Base-by-base conservation (phyloP, 768 basidiomycete genomes). In the Pleurotus tuber-regium region DNA sequence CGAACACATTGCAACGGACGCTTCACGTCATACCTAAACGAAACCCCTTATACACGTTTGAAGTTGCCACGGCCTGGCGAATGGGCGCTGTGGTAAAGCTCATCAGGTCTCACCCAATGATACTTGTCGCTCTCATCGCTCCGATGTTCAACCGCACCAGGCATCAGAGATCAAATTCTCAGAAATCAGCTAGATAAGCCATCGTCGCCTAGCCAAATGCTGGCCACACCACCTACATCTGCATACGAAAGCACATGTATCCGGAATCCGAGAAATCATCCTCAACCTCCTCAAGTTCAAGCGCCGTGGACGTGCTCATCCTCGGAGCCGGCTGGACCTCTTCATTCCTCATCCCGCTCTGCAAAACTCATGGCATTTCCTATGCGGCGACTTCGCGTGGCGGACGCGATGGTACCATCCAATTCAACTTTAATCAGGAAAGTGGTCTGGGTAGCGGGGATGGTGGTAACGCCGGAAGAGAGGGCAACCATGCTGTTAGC, bases 271-370 rank as follows among this genome's bases (percentile, higher is more conserved):
- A 49, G 35, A 33, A 35, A 35, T 49, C 47, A 49, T 11, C 47
- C 21, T 43, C 26, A 23, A 43, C 16, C 14, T 26, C 24, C 12
- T n/a, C n/a, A n/a, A 41, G n/a, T 12, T 35, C 18, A 21, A 23
- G n/a, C 25, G 26, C 47, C 1, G 74, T 82, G 50, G 78, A 82
- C 51, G 64, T 84, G 28, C 75, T 86, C 48, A 78, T 87, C 55
- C 74, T 87, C 42, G 85, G 84, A 28, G 81, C 81, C 23, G 84
- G 84, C 26, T 87, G 86, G 84, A 80, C 80, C 4, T 80, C 77
- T 1, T 72, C 68, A 6, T 87, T 86, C 66, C 70, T 86, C 21
- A 68, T 80, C 30, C 77, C 82, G 0, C 77, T 81, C 25, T 80
- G 81, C 61, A 23, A 59, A 2, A 55, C 67, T 14, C 66, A 70